These are phyloP conservation scores for Graphium sp. DNA, from an alignment of 2,329 filamentous ascomycete genomes.

Conservation along the genomic window DNA sequence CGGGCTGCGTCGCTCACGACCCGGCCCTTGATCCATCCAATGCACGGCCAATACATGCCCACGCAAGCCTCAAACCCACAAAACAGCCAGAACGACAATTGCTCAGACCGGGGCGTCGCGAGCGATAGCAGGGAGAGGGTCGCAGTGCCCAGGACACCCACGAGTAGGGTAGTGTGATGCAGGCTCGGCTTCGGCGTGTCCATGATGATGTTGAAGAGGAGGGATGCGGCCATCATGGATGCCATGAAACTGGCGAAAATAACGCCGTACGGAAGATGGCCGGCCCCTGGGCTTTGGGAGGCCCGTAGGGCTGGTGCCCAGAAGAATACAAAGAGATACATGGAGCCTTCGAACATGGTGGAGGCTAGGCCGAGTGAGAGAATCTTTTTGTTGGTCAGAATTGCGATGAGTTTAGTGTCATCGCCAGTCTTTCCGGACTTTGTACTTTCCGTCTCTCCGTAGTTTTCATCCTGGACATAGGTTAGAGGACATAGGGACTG, in stretches of 20 bases:
- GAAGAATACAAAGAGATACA: slow-evolving; percentile 45
- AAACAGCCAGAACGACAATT: slow-evolving; percentile 32
- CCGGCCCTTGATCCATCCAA: slow-evolving; percentile 32
- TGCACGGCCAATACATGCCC: slow-evolving; percentile 37
- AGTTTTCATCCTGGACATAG: slow-evolving; percentile 27
- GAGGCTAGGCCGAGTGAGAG: slow-evolving; percentile 31
- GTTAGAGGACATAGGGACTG: slow-evolving; percentile 1
- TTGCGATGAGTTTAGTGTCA: slow-evolving; percentile 5
- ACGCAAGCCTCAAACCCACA: slow-evolving; percentile 37
- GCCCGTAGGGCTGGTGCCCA: slow-evolving; percentile 33
- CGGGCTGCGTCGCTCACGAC: slow-evolving; percentile 33
- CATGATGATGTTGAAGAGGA: slow-evolving; percentile 20
- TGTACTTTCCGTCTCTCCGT: slow-evolving; percentile 14
- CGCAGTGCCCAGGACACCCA: slow-evolving; percentile 19
- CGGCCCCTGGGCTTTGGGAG: slow-evolving; percentile 9
- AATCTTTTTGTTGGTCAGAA: slow-evolving; percentile 24
- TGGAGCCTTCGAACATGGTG: slow-evolving; percentile 39
- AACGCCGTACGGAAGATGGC: slow-evolving; percentile 25
- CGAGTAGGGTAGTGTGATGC: slow-evolving; percentile 10
- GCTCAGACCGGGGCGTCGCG: slow-evolving; percentile 16
- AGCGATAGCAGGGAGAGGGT: slow-evolving; percentile 19
- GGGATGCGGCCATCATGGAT: slow-evolving; percentile 39
- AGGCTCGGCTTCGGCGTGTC: not conserved
- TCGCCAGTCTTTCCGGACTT: slow-evolving; percentile 4
- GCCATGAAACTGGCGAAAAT: slow-evolving; percentile 43